Evolutionary conservation across 495 filamentous ascomycete genomes (phyloP).

Genomic region (Talaromyces trachyspermus): DNA sequence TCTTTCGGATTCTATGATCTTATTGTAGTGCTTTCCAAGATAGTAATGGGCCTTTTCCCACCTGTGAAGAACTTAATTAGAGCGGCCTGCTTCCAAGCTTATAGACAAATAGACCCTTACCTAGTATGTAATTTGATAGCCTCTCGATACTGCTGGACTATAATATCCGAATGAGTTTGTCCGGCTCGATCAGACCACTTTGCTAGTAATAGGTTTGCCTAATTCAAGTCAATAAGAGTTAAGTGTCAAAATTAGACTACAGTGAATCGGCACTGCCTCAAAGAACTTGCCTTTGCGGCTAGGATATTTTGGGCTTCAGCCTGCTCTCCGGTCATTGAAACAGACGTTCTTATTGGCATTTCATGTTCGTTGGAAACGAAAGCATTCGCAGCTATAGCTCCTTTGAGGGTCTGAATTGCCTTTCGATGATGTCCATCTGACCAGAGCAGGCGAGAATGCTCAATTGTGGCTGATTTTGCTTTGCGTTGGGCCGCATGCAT

Average conservation of each 20-base stretch:
- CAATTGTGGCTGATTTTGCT: conserved; percentile 77
- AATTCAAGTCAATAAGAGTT: conserved; percentile 5
- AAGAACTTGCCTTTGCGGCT: conserved; percentile 31
- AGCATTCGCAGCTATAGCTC: conserved; percentile 69
- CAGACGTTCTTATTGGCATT: conserved; percentile 29
- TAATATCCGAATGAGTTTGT: conserved; percentile 71
- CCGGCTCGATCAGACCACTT: conserved; percentile 94
- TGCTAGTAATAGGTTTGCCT: conserved; percentile 79
- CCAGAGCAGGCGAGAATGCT: conserved; percentile 91
- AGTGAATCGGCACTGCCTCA: background rate
- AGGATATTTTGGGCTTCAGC: conserved; percentile 40
- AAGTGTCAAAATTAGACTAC: conserved; percentile 2
- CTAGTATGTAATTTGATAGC: conserved; percentile 47
- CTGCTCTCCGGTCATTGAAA: conserved; percentile 23
- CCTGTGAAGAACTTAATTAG: conserved; percentile 20
- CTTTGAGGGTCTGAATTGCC: conserved; percentile 82
- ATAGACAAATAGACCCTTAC: conserved; percentile 12
- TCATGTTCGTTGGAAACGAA: conserved; percentile 48
- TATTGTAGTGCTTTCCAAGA: conserved; percentile 95
- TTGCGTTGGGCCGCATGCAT: conserved; percentile 80
- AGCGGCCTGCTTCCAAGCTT: background rate
- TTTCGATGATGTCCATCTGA: conserved; percentile 89
- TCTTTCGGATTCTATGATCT: conserved; percentile 84
- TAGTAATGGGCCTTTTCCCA: conserved; percentile 99
- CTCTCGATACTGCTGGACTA: conserved; percentile 70